Conservation (phyloP, 2,329 filamentous ascomycete species). For the Tolypocladium cylindrosporum region DNA sequence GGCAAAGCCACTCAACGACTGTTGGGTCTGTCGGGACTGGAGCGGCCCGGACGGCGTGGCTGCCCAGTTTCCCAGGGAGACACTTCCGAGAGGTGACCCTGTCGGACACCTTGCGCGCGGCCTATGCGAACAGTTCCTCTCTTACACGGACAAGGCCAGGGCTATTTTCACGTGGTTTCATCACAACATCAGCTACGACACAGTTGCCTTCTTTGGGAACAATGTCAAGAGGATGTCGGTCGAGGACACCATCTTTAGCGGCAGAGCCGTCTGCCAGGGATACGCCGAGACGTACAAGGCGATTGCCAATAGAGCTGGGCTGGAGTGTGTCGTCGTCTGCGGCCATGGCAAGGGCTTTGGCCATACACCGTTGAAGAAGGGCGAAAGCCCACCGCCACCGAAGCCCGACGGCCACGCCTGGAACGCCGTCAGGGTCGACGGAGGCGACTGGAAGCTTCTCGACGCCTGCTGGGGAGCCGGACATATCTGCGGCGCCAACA, state of each 20-base stretch:
- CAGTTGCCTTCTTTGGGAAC: slow-evolving; percentile 65
- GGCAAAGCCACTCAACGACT: slow-evolving; percentile 30
- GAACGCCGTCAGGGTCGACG: slow-evolving; percentile 86
- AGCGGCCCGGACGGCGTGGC: slow-evolving; percentile 71
- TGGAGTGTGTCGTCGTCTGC: slow-evolving; percentile 64
- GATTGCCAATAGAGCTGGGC: slow-evolving; percentile 67
- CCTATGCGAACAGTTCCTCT: slow-evolving; percentile 71
- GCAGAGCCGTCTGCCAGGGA: slow-evolving; percentile 82
- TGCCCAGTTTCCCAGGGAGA: slow-evolving; percentile 61
- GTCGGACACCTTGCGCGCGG: slow-evolving; percentile 67
- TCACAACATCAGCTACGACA: slow-evolving; percentile 84
- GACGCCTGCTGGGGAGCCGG: slow-evolving; percentile 94
- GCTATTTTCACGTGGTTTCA: slow-evolving; percentile 94
- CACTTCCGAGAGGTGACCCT: slow-evolving; percentile 55
- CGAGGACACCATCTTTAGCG: slow-evolving; percentile 62
- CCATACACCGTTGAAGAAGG: slow-evolving; percentile 50
- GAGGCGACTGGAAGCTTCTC: slow-evolving; percentile 81
- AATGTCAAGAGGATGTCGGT: slow-evolving; percentile 58
- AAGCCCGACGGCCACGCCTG: slow-evolving; percentile 67
- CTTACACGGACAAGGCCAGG: slow-evolving; percentile 80
- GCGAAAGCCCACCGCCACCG: slow-evolving; percentile 54
- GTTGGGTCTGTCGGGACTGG: slow-evolving; percentile 81
- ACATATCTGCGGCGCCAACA: slow-evolving; percentile 39
- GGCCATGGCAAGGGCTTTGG: slow-evolving; percentile 87
- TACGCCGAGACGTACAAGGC: slow-evolving; percentile 77